phyloP scores from a whole-genome alignment of 345 rosid species.

The Acer saccharum region DNA sequence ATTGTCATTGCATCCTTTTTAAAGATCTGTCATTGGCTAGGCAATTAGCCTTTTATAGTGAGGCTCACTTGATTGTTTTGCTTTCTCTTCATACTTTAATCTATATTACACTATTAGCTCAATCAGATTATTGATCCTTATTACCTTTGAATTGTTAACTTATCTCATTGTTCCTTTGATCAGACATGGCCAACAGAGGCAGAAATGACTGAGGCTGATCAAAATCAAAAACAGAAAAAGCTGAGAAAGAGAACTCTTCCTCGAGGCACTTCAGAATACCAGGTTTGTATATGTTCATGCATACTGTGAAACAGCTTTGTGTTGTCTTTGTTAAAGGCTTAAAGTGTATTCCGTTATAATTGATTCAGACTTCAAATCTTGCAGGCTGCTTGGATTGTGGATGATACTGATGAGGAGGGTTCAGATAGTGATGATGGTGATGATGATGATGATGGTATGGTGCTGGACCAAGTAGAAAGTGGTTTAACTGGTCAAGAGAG shows the following conservation, averaged over 20 bases:
- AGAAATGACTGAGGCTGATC: conserved; percentile 88
- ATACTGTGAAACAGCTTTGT: neutral
- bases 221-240: conserved; percentile 54
- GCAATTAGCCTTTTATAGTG: neutral
- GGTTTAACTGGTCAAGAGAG: conserved; percentile 40
- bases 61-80: neutral
- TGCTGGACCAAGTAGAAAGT: conserved; percentile 62
- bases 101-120: neutral
- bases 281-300: conserved; percentile 42
- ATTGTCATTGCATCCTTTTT: neutral
- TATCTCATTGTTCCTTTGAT: conserved; percentile 25
- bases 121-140: conserved; percentile 2
- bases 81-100: neutral
- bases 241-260: conserved; percentile 69
- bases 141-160: neutral
- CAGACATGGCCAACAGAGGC: conserved; percentile 98
- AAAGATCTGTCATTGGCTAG: neutral
- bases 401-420: conserved; percentile 67
- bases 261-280: conserved; percentile 92
- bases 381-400: conserved; percentile 98
- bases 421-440: conserved; percentile 46
- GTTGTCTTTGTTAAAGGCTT: neutral
- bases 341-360: neutral
- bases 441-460: conserved; percentile 67
- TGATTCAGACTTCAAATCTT: conserved; percentile 8